Conservation (phyloP, 352 stramenopile genomes). For the Pythium biforme region DNA sequence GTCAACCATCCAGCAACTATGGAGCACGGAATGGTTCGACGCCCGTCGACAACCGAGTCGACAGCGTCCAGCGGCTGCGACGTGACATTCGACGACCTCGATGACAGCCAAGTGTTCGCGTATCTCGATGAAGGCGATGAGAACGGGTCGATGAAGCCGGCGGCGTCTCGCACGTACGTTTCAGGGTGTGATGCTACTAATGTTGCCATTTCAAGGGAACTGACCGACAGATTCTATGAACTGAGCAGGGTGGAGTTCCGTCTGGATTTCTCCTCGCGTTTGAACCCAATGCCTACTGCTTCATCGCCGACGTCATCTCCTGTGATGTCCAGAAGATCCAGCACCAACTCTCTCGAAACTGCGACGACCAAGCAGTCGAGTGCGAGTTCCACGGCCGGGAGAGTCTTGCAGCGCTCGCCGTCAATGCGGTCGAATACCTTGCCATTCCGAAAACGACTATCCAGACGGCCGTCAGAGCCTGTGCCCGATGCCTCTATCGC, state of each 20-base stretch:
- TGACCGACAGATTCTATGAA: too few species aligned
- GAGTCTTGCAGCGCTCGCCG: conserved; percentile 15
- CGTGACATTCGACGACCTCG: conserved; percentile 60
- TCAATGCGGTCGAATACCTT: conserved; percentile 15
- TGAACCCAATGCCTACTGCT: conserved; percentile 24
- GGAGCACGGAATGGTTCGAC: conserved; percentile 21
- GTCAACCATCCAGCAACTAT: neutral
- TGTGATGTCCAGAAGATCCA: conserved; percentile 16
- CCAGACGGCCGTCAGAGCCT: conserved; percentile 19
- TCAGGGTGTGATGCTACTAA: neutral
- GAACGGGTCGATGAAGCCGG: neutral
- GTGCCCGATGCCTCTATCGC: neutral
- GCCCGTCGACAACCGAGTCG: conserved; percentile 42
- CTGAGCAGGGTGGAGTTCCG: conserved; percentile 44
- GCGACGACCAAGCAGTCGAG: neutral
- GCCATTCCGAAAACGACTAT: conserved; percentile 17
- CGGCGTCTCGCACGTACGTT: conserved; percentile 11
- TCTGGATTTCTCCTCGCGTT: conserved; percentile 50
- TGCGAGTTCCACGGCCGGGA: neutral
- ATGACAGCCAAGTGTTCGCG: conserved; percentile 56
- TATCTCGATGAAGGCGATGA: conserved; percentile 52
- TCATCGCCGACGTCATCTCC: neutral
- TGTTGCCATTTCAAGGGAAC: neutral
- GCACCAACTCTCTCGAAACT: neutral
- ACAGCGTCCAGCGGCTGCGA: conserved; percentile 48